Base-by-base conservation (phyloP, 805 yeast species). In the Kuraishia piskuri region DNA sequence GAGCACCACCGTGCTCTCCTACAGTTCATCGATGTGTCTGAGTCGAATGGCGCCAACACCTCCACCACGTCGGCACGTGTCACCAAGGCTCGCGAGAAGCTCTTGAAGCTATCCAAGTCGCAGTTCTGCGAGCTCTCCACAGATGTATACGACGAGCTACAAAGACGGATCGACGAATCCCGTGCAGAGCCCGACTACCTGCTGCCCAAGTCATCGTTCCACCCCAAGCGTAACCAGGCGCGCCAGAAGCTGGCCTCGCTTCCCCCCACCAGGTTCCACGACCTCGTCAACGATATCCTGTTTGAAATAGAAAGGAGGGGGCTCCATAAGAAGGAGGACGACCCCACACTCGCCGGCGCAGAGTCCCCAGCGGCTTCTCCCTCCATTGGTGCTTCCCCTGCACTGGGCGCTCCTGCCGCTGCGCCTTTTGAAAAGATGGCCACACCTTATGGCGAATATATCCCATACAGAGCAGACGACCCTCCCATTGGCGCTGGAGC, bases 161-260 rank as follows among this genome's bases (percentile, higher is more conserved):
- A 82, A 61, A 80, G 99, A 63, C 78, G 99, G 57, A 77, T 79
- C 45, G 56, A 55, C n/a, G 85, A 83, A 59, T 74, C 78, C 44
- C 72, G 78, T 51, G 74, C 78, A 26, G 80, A 79, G 58, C 83
- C 87, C 1, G 82, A 80, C 53, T 82, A 78, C 61, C 74, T 92
- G 52, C 74, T 83, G 45, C 91, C 96, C 5, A 80, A 82, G 61
- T 74, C 79, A 6, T 76, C 78, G 20, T 90, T 89, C 70, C 99
- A 94, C 68, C 91, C 96, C 47, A 91, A 90, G 65, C 80, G 99
- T 63, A 95, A 94, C 65, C 96, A 90, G 68, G 98, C 99, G 1
- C 79, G 99, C 61, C 88, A 88, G 67, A 92, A 91, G 69, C 77
- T 94, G 59, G 86, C 97, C 4, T 82, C 88, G 50, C 78, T 94